phyloP scores from a whole-genome alignment of 305 asterid genomes.

The Striga hermonthica region DNA sequence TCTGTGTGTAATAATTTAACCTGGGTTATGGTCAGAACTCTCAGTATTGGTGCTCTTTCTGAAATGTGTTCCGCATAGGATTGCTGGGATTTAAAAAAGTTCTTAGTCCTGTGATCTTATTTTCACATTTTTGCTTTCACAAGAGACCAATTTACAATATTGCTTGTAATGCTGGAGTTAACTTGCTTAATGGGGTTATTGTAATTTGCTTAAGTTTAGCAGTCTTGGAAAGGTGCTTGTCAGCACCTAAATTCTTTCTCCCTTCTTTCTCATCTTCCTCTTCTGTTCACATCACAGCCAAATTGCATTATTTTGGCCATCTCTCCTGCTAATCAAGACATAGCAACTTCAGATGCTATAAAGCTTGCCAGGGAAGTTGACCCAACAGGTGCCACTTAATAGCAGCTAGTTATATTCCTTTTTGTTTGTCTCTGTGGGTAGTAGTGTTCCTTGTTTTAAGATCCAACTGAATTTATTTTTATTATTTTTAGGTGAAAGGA shows the following conservation, averaged over 20 bases:
- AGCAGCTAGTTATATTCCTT: constrained; percentile 20
- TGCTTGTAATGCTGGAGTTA: not conserved
- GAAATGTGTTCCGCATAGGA: constrained; percentile 8
- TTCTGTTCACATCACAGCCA: constrained; percentile 51
- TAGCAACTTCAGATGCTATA: constrained; percentile 97
- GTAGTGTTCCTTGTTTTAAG: constrained; percentile 13
- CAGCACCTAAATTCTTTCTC: constrained; percentile 15
- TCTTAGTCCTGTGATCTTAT: not conserved
- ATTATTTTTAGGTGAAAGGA: constrained; percentile 69
- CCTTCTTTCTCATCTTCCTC: constrained; percentile 23
- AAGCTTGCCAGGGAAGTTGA: constrained; percentile 97
- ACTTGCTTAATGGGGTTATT: constrained; percentile 15
- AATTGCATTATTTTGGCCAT: constrained; percentile 95
- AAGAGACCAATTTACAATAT: not conserved
- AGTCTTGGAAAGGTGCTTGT: constrained; percentile 20
- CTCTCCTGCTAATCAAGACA: constrained; percentile 98
- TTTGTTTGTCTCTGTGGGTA: constrained; percentile 6
- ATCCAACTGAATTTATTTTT: constrained; percentile 11
- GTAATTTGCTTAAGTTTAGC: constrained; percentile 16
- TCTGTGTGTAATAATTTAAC: not conserved
- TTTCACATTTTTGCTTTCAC: constrained; percentile 3
- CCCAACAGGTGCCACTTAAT: constrained; percentile 63
- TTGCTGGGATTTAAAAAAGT: not conserved
- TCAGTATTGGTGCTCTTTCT: constrained; percentile 8
- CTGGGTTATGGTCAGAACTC: constrained; percentile 6